phyloP scores from a whole-genome alignment of 345 rosid species.

The Dipteronia dyeriana region DNA sequence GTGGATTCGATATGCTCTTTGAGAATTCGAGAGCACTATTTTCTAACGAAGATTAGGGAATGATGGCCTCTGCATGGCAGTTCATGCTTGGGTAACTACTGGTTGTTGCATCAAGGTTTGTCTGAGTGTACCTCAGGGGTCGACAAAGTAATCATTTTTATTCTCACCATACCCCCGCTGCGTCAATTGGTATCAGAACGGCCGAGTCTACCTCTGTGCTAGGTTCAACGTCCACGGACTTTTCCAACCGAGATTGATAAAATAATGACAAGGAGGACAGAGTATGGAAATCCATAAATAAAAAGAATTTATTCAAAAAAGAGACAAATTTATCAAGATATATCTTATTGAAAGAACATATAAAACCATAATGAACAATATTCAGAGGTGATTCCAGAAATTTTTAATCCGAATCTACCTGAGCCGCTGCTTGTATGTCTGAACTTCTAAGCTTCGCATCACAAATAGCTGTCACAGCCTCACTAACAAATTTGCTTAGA shows the following conservation, averaged over 20 bases:
- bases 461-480: conserved; percentile 91
- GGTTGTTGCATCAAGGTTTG: no score
- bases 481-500: conserved; percentile 93
- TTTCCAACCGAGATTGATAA: background rate
- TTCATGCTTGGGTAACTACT: no score
- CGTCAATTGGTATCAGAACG: no score
- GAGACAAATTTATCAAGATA: background rate
- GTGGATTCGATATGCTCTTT: no score
- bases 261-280: background rate
- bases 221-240: no score
- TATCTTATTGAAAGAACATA: background rate
- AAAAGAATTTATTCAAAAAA: background rate
- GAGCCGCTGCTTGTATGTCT: conserved; percentile 93
- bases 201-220: no score
- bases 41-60: no score
- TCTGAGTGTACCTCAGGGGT: no score
- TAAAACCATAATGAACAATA: background rate
- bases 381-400: background rate
- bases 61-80: no score
- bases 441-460: conserved; percentile 93
- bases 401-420: conserved; percentile 45
- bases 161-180: no score
- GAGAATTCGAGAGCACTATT: no score
- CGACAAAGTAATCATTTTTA: no score
- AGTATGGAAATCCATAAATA: background rate